Evolutionary conservation across 2,329 filamentous ascomycete genomes (phyloP).

Genomic region (Xylariaceae sp.): DNA sequence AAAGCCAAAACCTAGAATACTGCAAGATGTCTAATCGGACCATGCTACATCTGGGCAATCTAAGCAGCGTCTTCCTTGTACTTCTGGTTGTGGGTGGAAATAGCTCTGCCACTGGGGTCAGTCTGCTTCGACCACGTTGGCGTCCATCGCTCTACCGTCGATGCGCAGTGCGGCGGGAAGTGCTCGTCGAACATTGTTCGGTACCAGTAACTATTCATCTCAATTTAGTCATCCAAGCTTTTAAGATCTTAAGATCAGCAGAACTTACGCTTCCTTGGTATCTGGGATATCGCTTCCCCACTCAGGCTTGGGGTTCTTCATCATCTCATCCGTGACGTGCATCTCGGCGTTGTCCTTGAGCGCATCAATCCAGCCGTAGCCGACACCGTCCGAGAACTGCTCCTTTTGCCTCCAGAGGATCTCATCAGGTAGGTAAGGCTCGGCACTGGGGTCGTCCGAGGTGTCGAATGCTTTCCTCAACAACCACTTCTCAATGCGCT

Average conservation of each 20-base stretch:
- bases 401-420: conserved; percentile 99
- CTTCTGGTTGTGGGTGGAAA: conserved; percentile 70
- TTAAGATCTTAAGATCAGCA: background rate
- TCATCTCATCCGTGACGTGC: conserved; percentile 92
- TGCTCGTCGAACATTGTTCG: conserved; percentile 98
- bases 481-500: conserved; percentile 94
- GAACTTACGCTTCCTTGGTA: conserved; percentile 84
- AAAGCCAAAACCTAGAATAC: too few species aligned
- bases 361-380: conserved; percentile 97
- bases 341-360: conserved; percentile 91
- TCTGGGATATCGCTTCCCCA: conserved; percentile 93
- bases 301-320: conserved; percentile 96
- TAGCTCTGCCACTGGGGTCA: conserved; percentile 89
- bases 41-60: too few species aligned
- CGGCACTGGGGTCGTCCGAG: conserved; percentile 70
- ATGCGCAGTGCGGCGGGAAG: conserved; percentile 87
- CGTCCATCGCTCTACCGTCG: conserved; percentile 93
- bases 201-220: conserved; percentile 76
- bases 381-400: conserved; percentile 97
- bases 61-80: conserved; percentile 47
- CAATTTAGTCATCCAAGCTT: background rate
- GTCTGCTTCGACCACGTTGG: conserved; percentile 96
- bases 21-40: too few species aligned
- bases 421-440: conserved; percentile 89
- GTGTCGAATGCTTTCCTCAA: conserved; percentile 97